These are phyloP conservation scores for Rhododendron simsii DNA, from an alignment of 148 eudicot genomes.

Conservation along the genomic window DNA sequence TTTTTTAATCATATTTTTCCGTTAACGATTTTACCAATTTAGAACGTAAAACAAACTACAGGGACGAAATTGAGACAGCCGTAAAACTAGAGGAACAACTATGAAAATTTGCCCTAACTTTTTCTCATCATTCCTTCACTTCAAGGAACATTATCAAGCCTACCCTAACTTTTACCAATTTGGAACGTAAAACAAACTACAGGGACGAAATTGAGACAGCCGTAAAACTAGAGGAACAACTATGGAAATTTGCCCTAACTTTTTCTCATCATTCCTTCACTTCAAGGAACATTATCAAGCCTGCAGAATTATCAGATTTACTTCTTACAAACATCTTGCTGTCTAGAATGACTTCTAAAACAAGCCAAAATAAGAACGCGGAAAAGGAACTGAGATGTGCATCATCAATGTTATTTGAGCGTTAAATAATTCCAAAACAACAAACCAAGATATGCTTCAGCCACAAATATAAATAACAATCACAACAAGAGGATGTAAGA, in stretches of 20 bases:
- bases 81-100: no score
- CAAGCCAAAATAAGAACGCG: neutral
- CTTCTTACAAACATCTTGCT: neutral
- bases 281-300: neutral
- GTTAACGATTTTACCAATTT: no score
- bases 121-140: neutral
- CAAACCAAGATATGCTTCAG: neutral
- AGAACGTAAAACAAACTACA: no score
- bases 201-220: no score
- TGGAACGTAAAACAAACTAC: no score
- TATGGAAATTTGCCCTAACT: no score
- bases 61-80: no score
- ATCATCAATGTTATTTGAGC: neutral
- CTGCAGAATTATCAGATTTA: neutral
- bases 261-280: neutral
- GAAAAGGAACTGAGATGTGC: neutral
- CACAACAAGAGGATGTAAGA: neutral
- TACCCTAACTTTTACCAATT: no score
- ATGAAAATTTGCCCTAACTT: no score
- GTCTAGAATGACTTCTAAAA: neutral
- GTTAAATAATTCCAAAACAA: neutral
- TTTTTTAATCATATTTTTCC: no score
- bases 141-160: neutral
- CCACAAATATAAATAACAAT: neutral
- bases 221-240: no score